Evolutionary conservation across 352 stramenopile species (phyloP).

Genomic region (Globisporangium polare): DNA sequence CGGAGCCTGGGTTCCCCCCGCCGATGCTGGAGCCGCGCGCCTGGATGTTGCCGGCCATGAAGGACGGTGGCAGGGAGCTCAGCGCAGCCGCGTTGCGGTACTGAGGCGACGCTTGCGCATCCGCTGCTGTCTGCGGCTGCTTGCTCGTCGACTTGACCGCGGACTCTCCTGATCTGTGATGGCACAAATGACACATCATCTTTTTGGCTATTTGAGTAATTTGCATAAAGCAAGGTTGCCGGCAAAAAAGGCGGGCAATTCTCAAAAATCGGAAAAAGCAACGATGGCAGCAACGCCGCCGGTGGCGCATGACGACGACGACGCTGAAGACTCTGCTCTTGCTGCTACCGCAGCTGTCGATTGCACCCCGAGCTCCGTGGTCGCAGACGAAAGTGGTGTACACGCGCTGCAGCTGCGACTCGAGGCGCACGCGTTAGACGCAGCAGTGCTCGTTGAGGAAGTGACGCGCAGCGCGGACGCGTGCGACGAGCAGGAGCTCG

Average conservation of each 20-base stretch:
- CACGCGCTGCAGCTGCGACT: neutral
- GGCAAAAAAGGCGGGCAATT: neutral
- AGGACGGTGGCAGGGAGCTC: conserved; percentile 63
- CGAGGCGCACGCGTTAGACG: neutral
- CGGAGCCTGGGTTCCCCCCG: conserved; percentile 3
- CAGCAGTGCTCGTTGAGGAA: neutral
- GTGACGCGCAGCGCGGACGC: neutral
- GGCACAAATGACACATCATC: no score
- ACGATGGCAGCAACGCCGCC: neutral
- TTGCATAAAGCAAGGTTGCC: neutral
- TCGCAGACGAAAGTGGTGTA: no score
- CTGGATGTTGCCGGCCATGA: conserved; percentile 40
- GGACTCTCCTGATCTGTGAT: no score
- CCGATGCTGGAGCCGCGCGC: conserved; percentile 35
- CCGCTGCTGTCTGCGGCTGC: neutral
- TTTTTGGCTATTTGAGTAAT: no score
- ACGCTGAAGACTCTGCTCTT: neutral
- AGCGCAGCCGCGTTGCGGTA: conserved; percentile 67
- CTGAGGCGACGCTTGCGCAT: conserved; percentile 21
- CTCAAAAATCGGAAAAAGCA: neutral
- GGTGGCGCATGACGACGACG: neutral
- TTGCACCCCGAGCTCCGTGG: neutral
- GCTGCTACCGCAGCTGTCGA: neutral
- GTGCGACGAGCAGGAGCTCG: neutral
- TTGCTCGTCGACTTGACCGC: no score